Evolutionary conservation across 2,329 filamentous ascomycete species (phyloP).

Genomic region (Alternaria sp.): DNA sequence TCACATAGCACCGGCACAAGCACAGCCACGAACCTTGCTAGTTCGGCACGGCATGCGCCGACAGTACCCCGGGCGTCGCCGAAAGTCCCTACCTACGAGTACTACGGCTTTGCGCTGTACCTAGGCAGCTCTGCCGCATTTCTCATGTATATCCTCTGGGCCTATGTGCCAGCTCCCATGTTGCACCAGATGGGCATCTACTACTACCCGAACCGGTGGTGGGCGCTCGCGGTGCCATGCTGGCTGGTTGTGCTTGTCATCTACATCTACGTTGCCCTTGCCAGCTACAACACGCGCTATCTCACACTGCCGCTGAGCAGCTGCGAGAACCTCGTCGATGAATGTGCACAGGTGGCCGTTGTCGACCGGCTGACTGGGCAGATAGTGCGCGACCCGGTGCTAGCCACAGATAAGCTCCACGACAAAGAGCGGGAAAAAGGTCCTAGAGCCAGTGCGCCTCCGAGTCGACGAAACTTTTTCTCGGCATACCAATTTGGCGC

Average conservation of each 20-base stretch:
- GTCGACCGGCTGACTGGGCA: constrained; percentile 73
- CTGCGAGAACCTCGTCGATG: constrained; percentile 91
- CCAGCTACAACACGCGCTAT: constrained; percentile 87
- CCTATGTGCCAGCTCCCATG: constrained; percentile 89
- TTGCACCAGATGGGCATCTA: constrained; percentile 91
- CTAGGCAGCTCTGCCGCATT: constrained; percentile 86
- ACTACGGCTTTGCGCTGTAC: constrained; percentile 98
- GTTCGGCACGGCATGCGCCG: constrained; percentile 65
- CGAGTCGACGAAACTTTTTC: constrained; percentile 41
- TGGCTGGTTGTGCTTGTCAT: constrained; percentile 88
- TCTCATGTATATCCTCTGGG: constrained; percentile 77
- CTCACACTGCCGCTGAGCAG: constrained; percentile 81
- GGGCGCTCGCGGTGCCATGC: constrained; percentile 89
- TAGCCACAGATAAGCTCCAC: constrained; percentile 29
- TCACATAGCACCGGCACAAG: constrained; percentile 32
- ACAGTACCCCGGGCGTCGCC: constrained; percentile 84
- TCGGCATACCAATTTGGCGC: constrained; percentile 50
- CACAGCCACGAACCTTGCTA: constrained; percentile 63
- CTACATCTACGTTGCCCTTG: constrained; percentile 94
- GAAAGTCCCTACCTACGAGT: constrained; percentile 98
- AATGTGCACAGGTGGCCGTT: constrained; percentile 83
- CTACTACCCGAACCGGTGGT: constrained; percentile 98
- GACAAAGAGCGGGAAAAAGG: constrained; percentile 49
- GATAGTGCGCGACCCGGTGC: constrained; percentile 53
- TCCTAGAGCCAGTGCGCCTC: constrained; percentile 54